Base-by-base conservation (phyloP, 257 asterid species). In the Leonotis leonurus region DNA sequence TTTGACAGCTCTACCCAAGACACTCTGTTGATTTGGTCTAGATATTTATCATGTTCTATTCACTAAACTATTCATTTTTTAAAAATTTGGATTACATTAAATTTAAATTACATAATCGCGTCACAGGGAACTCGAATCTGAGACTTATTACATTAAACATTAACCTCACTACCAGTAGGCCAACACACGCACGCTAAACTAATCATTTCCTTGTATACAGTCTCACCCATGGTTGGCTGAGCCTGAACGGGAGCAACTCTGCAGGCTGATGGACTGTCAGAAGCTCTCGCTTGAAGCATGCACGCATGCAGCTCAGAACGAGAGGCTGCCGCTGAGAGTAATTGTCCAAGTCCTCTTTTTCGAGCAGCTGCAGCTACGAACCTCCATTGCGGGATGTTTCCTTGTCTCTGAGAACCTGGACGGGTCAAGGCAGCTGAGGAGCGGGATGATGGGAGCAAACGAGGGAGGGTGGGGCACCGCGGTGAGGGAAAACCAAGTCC, bases 281-380 rank as follows among this genome's bases (percentile, higher is more conserved):
- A 92, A 92, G 53, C 97, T 92, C 52, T 92, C 98, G 8, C 69
- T 92, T 12, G 98, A 92, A 75, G 98, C 98, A 7, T 92, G 97
- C 81, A 92, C 98, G 0, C 98, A 91, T 61, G 98, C 98, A 27
- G 98, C 98, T 7, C 98, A 91, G 69, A 91, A 91, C 48, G 98
- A 91, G 68, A 74, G 98, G 74, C 83, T 91, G 36, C 98, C 97
- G 0, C 48, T 91, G 53, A 83, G 98, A 77, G 63, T 86, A 48
- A 79, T 91, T 40, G 95, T 91, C 51, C 98, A 91, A 59, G 98
- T 91, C 71, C 95, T 91, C 72, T 91, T 91, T 90, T 91, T 91
- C 50, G 97, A 91, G 80, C 98, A 91, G 90, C 84, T 91, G 11
- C 98, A 92, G 48, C 68, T 92, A 18, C 77, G 97, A 65, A 92